Evolutionary conservation across 208 protist species (phyloP), one percentile per base, ranked within the genome.

Genomic region (Acanthamoeba triangularis): DNA sequence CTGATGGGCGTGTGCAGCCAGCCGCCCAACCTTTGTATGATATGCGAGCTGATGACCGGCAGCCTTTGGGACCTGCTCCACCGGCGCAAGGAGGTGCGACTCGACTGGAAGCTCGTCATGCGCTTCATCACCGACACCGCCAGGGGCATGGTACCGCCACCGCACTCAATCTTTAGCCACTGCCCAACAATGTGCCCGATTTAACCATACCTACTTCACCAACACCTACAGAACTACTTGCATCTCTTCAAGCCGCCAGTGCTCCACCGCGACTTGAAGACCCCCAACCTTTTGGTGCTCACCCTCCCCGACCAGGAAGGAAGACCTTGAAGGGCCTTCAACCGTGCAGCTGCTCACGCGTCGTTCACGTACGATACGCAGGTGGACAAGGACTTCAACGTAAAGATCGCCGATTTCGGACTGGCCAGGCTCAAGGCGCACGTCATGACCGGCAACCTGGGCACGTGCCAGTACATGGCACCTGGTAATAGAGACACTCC

Each of bases 401-500:
- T 84, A 5, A 84, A 84, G 52, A 65, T 94, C 20, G 63, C 65
- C 54, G 80, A 94, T 65, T 94, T 94, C n/a, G 90, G 90, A 3
- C 33, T 94, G 41, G 90, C 90, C 13, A 18, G 90, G 1, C 35
- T 94, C 20, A 94, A 94, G 69, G 90, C 90, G 30, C 67, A 74
- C 41, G 28, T 74, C 44, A 94, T 94, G 90, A 94, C 90, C 23
- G 90, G 90, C 90, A 94, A 94, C 44, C 90, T 94, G 35, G 90
- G 90, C 47, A 94, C 90, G 30, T 94, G 90, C 65, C 90, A 94
- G 67, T 94, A 94, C 65, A 94, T 94, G 90, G 90, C 90, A 54
- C 90, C 90, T 63, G 90, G 90, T 94, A 94, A 65, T n/a, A n/a
- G 0, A 0, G 0, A 63, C 4, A 28, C 56, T 3, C 16, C 56